These are phyloP conservation scores for Pythium phragmitis DNA, from an alignment of 352 stramenopile species.

Conservation along the genomic window DNA sequence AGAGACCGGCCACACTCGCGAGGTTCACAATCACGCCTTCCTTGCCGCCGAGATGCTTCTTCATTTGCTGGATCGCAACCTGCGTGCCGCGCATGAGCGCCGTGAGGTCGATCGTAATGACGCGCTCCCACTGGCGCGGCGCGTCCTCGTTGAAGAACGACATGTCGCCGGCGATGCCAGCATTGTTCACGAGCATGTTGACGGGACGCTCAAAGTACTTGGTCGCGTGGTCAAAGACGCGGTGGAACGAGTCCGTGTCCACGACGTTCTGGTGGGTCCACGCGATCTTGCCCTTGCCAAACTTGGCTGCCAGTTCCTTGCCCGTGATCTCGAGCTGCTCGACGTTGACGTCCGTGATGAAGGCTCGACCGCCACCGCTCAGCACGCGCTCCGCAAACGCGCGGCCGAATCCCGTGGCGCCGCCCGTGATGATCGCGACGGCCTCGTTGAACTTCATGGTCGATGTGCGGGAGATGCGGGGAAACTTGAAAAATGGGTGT, in stretches of 20 bases:
- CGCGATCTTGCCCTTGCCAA: constrained; percentile 49
- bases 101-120: constrained; percentile 74
- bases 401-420: constrained; percentile 58
- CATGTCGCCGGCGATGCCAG: constrained; percentile 62
- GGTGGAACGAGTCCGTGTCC: constrained; percentile 60
- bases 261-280: constrained; percentile 75
- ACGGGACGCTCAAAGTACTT: constrained; percentile 59
- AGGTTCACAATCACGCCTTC: constrained; percentile 76
- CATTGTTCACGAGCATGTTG: constrained; percentile 84
- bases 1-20: constrained; percentile 59
- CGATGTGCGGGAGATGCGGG: not conserved
- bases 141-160: constrained; percentile 43
- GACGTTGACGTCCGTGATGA: constrained; percentile 80
- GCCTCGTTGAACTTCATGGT: constrained; percentile 61
- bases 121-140: constrained; percentile 47
- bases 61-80: constrained; percentile 57
- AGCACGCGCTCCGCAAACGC: constrained; percentile 67
- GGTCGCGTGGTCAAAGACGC: constrained; percentile 53
- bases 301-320: constrained; percentile 53
- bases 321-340: constrained; percentile 54
- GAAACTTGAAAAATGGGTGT: constrained; percentile 5
- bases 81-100: constrained; percentile 71
- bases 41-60: constrained; percentile 53
- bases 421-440: constrained; percentile 73
- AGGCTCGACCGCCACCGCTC: constrained; percentile 43